Conservation (phyloP, 495 filamentous ascomycete genomes). For the Penicillium subrubescens region DNA sequence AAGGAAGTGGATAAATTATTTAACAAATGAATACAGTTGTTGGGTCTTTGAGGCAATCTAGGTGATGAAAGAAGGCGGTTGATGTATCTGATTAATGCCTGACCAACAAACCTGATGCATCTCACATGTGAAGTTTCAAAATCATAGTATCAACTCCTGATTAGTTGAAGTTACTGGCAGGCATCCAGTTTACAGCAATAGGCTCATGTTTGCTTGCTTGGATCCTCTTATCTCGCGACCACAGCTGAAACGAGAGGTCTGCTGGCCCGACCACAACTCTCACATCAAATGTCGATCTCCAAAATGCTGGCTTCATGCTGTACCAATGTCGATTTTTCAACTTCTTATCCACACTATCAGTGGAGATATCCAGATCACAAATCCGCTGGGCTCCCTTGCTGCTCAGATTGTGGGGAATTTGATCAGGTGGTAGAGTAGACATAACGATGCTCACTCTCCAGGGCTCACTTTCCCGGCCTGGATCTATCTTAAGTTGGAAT, state of each 20-base stretch:
- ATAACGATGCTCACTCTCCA: slow-evolving; percentile 54
- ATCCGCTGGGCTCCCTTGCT: slow-evolving; percentile 32
- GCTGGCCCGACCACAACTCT: slow-evolving; percentile 56
- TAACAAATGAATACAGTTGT: background rate
- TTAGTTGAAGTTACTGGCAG: slow-evolving; percentile 1
- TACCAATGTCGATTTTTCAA: slow-evolving; percentile 50
- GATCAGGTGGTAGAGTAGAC: slow-evolving; percentile 41
- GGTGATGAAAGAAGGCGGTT: no score
- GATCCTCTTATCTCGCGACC: slow-evolving; percentile 51
- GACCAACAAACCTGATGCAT: no score
- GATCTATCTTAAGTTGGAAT: slow-evolving; percentile 49
- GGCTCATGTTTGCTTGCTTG: slow-evolving; percentile 48
- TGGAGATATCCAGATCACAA: slow-evolving; percentile 31
- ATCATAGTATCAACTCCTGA: background rate
- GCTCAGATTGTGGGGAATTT: slow-evolving; percentile 45
- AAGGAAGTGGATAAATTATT: background rate
- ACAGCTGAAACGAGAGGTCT: slow-evolving; percentile 57
- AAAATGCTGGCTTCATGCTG: slow-evolving; percentile 43
- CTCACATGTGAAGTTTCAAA: no score
- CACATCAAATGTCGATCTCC: slow-evolving; percentile 53
- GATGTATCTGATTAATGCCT: no score
- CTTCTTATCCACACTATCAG: slow-evolving; percentile 43
- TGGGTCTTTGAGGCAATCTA: no score
- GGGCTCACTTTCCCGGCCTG: slow-evolving; percentile 34
- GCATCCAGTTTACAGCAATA: slow-evolving; percentile 53